phyloP scores from a whole-genome alignment of 2,329 filamentous ascomycete species.

The Aureobasidium namibiae region DNA sequence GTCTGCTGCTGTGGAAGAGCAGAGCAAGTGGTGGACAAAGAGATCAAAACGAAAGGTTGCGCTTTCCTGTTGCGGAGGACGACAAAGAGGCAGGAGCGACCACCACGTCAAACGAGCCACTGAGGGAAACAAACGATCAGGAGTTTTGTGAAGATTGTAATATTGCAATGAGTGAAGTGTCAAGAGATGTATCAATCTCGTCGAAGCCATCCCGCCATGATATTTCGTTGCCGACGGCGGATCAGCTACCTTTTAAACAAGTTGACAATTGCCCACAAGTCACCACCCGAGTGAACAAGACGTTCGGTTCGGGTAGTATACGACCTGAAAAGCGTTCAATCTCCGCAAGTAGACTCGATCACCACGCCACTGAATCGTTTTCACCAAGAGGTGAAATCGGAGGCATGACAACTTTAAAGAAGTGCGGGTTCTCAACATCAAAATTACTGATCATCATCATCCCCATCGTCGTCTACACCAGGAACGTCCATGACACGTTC shows the following conservation, averaged over 20 bases:
- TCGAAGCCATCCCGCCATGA: conserved; percentile 11
- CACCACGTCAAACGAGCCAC: not conserved
- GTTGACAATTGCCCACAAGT: conserved; percentile 9
- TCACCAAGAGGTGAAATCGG: conserved; percentile 39
- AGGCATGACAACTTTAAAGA: conserved; percentile 85
- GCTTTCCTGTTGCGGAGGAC: not conserved
- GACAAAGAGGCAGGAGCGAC: not conserved
- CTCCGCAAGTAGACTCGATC: conserved; percentile 95
- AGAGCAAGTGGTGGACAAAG: not conserved
- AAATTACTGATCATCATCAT: conserved; percentile 32
- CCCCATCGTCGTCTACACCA: conserved; percentile 50
- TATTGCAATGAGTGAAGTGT: too few relatives aligned
- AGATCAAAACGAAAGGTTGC: not conserved
- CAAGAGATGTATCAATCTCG: conserved; percentile 10
- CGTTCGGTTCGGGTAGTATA: conserved; percentile 7
- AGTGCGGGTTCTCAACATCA: conserved; percentile 51
- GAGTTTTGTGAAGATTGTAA: not conserved
- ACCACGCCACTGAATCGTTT: conserved; percentile 63
- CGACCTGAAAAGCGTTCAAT: conserved; percentile 37
- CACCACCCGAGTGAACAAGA: conserved; percentile 14
- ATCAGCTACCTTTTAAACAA: conserved; percentile 11
- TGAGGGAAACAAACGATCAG: not conserved
- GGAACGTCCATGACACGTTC: conserved; percentile 79
- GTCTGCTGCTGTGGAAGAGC: not conserved
- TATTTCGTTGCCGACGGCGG: conserved; percentile 11